Conservation (phyloP, 805 yeast species). For the Starmerella stellata region DNA sequence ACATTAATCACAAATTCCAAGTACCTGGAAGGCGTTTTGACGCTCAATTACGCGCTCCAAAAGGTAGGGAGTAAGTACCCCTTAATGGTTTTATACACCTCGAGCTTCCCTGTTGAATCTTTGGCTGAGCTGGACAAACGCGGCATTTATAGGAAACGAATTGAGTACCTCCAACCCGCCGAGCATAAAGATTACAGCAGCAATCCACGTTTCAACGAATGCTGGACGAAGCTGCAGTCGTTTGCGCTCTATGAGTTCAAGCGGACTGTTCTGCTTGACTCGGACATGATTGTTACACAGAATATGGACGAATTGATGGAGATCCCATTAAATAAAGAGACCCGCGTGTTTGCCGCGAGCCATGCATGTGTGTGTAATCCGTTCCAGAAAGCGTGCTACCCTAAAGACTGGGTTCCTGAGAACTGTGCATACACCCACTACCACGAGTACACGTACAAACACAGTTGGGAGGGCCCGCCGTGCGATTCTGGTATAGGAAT, state of each 20-base stretch:
- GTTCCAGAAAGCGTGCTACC: conserved; percentile 33
- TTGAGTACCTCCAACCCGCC: conserved; percentile 30
- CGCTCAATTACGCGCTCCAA: conserved; percentile 33
- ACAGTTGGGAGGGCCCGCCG: conserved; percentile 28
- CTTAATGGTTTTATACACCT: conserved; percentile 36
- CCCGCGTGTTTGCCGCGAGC: conserved; percentile 34
- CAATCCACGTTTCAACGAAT: conserved; percentile 40
- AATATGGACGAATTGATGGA: conserved; percentile 47
- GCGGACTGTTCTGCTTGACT: conserved; percentile 38
- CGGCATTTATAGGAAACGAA: conserved; percentile 27
- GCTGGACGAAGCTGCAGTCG: conserved; percentile 45
- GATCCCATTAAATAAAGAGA: conserved; percentile 24
- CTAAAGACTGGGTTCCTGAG: conserved; percentile 32
- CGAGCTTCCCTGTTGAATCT: conserved; percentile 28
- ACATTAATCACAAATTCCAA: conserved; percentile 36
- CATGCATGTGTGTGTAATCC: conserved; percentile 52
- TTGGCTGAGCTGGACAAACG: conserved; percentile 27
- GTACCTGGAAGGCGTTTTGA: conserved; percentile 35
- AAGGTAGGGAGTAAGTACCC: conserved; percentile 31
- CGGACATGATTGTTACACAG: conserved; percentile 39
- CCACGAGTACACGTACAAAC: conserved; percentile 13
- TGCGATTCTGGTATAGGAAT: conserved; percentile 28
- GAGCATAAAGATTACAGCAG: conserved; percentile 29
- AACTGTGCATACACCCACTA: conserved; percentile 36
- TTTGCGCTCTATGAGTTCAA: conserved; percentile 34